These are phyloP conservation scores for Sphagnum fallax DNA, from an alignment of 228 moss, liverwort and hornwort genomes.

Conservation along the genomic window DNA sequence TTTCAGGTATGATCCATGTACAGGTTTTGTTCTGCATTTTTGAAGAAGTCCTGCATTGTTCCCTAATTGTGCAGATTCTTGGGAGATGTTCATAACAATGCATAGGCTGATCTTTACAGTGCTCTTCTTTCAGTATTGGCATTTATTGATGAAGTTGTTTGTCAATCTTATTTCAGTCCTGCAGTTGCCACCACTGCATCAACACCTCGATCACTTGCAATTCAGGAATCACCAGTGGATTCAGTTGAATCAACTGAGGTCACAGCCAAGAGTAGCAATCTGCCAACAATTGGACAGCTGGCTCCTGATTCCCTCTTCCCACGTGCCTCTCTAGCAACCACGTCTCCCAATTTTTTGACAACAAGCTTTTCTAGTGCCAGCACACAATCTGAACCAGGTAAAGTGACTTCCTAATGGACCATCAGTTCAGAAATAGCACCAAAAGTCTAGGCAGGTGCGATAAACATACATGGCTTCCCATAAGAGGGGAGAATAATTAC, in stretches of 20 bases:
- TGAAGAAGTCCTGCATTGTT: neutral
- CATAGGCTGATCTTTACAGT: neutral
- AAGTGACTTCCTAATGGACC: neutral
- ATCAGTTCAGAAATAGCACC: neutral
- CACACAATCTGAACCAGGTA: constrained; percentile 51
- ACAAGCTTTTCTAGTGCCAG: constrained; percentile 40
- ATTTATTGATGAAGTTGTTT: neutral
- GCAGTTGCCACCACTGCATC: constrained; percentile 11
- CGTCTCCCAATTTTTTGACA: constrained; percentile 36
- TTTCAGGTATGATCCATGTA: constrained; percentile 35
- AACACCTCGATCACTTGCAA: constrained; percentile 22
- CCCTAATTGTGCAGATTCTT: neutral
- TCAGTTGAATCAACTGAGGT: constrained; percentile 9
- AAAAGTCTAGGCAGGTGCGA: too few species aligned
- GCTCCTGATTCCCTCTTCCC: constrained; percentile 17
- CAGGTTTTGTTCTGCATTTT: neutral
- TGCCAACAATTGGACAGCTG: constrained; percentile 9
- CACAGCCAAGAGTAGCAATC: constrained; percentile 9
- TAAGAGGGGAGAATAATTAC: too few species aligned
- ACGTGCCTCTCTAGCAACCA: constrained; percentile 11
- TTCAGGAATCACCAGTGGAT: constrained; percentile 5
- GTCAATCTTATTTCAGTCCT: constrained; percentile 18
- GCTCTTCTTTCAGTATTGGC: neutral
- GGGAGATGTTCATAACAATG: too few species aligned
- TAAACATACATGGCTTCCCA: too few species aligned